Evolutionary conservation across 2,329 filamentous ascomycete species (phyloP), one percentile per base, ranked within the genome.

Genomic region (Ophiocordyceps camponoti-saundersi): DNA sequence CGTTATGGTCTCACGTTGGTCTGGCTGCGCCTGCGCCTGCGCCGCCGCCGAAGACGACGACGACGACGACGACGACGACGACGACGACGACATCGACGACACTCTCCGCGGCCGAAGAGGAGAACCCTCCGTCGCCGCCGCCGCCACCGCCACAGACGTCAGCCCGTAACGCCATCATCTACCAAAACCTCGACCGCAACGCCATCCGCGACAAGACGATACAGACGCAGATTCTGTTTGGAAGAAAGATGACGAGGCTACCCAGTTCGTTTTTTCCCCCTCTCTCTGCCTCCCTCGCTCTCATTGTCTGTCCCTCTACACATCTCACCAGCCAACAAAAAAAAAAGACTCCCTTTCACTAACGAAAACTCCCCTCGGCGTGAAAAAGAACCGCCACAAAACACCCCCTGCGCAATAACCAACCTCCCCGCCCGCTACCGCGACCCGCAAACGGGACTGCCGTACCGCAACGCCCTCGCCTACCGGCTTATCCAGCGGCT

Each of bases 401-500:
- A 63, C 1, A 66, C 73, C 16, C 68, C 81, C 30, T 98, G 92
- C 61, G 82, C 80, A 44, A 89, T 96, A 58, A 95, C 87, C 1
- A 83, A 82, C 56, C 76, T 81, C 46, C 77, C 81, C 5, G 92
- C 90, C 13, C 79, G 79, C 47, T 96, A 93, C 62, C 77, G 80
- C 22, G 92, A 98, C 61, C 86, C 88, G 0, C 75, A 77, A 53
- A 96, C 90, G 0, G 85, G 85, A 0, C 71, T 96, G 16, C 78
- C 81, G 1, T 98, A 90, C 63, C 75, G 78, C 52, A 90, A 90
- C 59, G 69, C 78, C 42, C 76, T 81, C 51, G 89, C 88, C 0
- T 95, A 88, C 65, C 79, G 79, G 55, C 80, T 93, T 61, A 82
- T 96, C 43, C 82, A 85, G 56, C 77, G 81, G 47, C 72, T 94